These are phyloP conservation scores for Lepidium didymum DNA, from an alignment of 345 rosid species.

Conservation along the genomic window DNA sequence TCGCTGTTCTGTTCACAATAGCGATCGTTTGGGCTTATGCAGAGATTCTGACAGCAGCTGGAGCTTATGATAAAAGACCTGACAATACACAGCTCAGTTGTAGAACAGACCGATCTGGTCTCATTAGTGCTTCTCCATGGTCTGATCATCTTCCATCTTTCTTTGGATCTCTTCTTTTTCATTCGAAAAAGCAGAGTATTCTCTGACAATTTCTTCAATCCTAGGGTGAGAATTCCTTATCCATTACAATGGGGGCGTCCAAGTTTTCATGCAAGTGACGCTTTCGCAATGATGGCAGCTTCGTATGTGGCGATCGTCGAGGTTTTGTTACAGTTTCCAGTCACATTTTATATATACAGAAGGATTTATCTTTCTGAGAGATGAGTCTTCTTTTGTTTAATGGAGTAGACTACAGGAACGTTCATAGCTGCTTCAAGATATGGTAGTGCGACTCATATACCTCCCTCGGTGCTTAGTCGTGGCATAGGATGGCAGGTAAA, in stretches of 20 bases:
- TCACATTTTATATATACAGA: background rate
- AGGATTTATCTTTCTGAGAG: background rate
- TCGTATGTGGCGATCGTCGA: slow-evolving; percentile 60
- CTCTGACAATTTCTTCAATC: background rate
- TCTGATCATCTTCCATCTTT: slow-evolving; percentile 23
- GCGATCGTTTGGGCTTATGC: slow-evolving; percentile 66
- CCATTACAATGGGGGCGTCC: slow-evolving; percentile 89
- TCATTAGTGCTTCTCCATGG: slow-evolving; percentile 76
- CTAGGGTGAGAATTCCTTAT: slow-evolving; percentile 78
- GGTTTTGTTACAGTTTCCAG: slow-evolving; percentile 32
- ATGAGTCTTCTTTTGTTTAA: background rate
- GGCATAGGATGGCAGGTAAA: slow-evolving; percentile 79
- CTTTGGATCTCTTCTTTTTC: slow-evolving; percentile 1
- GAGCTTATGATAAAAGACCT: slow-evolving; percentile 57
- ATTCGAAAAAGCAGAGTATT: background rate
- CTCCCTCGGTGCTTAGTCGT: slow-evolving; percentile 73
- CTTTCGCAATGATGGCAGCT: slow-evolving; percentile 72
- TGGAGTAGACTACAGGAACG: slow-evolving; percentile 68
- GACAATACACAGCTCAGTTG: slow-evolving; percentile 68
- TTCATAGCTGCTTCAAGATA: slow-evolving; percentile 70
- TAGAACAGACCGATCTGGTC: slow-evolving; percentile 82
- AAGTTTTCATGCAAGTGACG: slow-evolving; percentile 52
- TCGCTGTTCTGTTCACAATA: slow-evolving; percentile 53
- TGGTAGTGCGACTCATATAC: slow-evolving; percentile 77
- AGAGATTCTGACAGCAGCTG: slow-evolving; percentile 71